Percentiles rank a stretch among this genome's conserved stretches.
These are phyloP conservation scores for Termitomyces eurrhizus DNA, from an alignment of 768 basidiomycete genomes.

Conservation along the genomic window DNA sequence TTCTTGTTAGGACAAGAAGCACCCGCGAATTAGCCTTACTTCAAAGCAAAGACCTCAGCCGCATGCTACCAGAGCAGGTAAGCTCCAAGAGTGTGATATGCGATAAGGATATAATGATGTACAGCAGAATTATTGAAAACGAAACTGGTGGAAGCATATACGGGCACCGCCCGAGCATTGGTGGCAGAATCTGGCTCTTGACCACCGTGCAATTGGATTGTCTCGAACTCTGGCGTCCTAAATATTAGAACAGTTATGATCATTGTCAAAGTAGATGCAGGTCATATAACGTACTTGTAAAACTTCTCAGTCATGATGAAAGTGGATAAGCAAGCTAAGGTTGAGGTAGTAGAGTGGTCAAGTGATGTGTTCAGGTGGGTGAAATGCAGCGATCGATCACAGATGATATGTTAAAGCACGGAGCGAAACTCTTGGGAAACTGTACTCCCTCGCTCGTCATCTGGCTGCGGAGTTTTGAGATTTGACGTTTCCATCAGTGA, in stretches of 20 bases:
- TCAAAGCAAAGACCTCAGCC: conserved; percentile 67
- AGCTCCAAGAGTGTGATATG: background rate
- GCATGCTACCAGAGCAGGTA: conserved; percentile 44
- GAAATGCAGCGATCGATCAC: background rate
- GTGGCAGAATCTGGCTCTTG: conserved; percentile 60
- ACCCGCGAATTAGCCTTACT: conserved; percentile 23
- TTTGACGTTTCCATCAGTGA: no score
- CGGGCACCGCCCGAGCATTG: conserved; percentile 73
- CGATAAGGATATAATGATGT: background rate
- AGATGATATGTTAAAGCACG: background rate
- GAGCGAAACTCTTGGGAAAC: no score
- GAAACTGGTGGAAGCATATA: conserved; percentile 71
- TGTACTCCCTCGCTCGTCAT: background rate
- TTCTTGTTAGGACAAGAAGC: background rate
- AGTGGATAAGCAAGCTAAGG: background rate
- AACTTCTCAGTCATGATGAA: conserved; percentile 1
- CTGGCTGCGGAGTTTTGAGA: no score
- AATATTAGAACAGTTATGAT: background rate
- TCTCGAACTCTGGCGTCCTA: conserved; percentile 72
- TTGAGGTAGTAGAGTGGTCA: background rate
- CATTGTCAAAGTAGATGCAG: background rate
- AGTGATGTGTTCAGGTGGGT: background rate
- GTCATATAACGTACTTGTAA: background rate
- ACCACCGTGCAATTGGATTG: conserved; percentile 76
- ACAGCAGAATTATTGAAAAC: conserved; percentile 61